Percentiles rank a stretch among this genome's conserved stretches.
phyloP scores from a whole-genome alignment of 2,329 filamentous ascomycete species.

The Exophiala spinifera region DNA sequence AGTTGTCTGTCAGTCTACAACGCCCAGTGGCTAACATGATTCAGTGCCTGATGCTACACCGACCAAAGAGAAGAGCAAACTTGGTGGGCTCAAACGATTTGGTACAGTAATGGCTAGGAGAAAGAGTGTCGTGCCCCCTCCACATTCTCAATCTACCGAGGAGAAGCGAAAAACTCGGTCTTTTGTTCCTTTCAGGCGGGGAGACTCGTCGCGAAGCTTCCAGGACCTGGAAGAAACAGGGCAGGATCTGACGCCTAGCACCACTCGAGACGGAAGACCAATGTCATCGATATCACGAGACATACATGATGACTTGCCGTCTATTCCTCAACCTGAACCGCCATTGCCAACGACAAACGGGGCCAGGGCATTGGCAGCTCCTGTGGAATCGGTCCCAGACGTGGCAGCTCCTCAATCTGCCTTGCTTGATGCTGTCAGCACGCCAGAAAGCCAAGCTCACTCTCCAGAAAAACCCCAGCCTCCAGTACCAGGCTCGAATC shows the following conservation, averaged over 20 bases:
- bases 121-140: conserved; percentile 42
- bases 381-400: conserved; percentile 13
- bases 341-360: conserved; percentile 16
- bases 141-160: conserved; percentile 35
- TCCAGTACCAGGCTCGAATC: conserved; percentile 9
- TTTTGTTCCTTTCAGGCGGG: conserved; percentile 43
- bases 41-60: conserved; percentile 36
- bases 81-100: conserved; percentile 46
- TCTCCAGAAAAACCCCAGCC: conserved; percentile 11
- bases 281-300: conserved; percentile 16
- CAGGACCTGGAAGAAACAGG: conserved; percentile 31
- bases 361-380: conserved; percentile 5
- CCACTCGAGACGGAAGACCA: conserved; percentile 17
- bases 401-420: conserved; percentile 12
- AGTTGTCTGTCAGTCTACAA: conserved; percentile 22
- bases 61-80: conserved; percentile 46
- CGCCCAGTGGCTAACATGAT: conserved; percentile 1
- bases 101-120: conserved; percentile 48
- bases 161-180: conserved; percentile 41
- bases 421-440: conserved; percentile 5
- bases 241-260: conserved; percentile 28
- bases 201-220: conserved; percentile 38
- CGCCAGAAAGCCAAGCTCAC: conserved; percentile 7
- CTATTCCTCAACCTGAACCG: conserved; percentile 6
- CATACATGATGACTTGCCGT: conserved; percentile 16